Conservation (phyloP, 139 green algal species). For the Chlorella sp. region DNA sequence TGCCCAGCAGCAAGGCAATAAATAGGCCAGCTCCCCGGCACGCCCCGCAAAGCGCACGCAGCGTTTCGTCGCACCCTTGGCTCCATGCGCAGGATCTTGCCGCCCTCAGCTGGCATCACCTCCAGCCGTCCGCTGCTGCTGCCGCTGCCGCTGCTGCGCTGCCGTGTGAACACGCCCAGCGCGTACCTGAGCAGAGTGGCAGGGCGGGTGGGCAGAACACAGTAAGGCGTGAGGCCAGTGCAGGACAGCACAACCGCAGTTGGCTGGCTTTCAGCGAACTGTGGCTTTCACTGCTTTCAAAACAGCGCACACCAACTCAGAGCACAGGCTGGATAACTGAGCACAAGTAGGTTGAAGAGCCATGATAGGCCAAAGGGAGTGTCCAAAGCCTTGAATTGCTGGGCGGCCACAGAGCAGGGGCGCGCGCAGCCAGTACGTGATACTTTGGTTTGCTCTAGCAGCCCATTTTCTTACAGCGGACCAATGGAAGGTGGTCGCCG, state of each 20-base stretch:
- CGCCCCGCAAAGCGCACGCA: too few species aligned
- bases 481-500: constrained; percentile 24
- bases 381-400: constrained; percentile 40
- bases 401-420: not conserved
- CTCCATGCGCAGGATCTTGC: constrained; percentile 51
- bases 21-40: too few species aligned
- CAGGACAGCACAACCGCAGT: not conserved
- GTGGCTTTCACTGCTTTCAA: too few species aligned
- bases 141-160: not conserved
- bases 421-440: constrained; percentile 38
- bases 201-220: not conserved
- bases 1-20: too few species aligned
- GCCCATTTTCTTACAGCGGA: constrained; percentile 30
- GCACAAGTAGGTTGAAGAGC: too few species aligned
- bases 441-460: constrained; percentile 41
- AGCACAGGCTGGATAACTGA: too few species aligned
- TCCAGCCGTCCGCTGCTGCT: constrained; percentile 32
- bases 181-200: constrained; percentile 40
- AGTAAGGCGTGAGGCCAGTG: not conserved
- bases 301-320: too few species aligned
- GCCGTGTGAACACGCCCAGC: constrained; percentile 32
- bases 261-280: too few species aligned
- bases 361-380: too few species aligned
- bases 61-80: constrained; percentile 26
- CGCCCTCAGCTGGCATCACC: constrained; percentile 25